Conservation (phyloP, 805 yeast genomes). For the baker's yeast (Saccharomyces cerevisiae) region DNA sequence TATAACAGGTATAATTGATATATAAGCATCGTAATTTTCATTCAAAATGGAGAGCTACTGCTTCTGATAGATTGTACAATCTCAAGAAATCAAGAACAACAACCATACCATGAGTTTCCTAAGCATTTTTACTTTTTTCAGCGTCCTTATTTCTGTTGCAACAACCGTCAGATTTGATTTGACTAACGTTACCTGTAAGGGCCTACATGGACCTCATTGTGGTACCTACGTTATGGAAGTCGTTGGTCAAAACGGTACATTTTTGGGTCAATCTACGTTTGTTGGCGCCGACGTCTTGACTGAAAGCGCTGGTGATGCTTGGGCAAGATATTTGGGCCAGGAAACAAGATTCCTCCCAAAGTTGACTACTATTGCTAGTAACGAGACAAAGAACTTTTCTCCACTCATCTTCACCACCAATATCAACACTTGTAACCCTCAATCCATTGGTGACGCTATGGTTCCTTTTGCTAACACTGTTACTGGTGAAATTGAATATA, state of each 20-base stretch:
- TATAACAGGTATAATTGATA: no score
- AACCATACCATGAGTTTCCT: background rate
- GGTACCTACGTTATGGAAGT: slow-evolving; percentile 11
- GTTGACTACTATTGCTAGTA: slow-evolving; percentile 10
- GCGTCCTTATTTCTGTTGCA: slow-evolving; percentile 4
- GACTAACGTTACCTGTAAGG: slow-evolving; percentile 8
- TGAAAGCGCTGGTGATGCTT: slow-evolving; percentile 6
- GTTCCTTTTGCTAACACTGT: slow-evolving; percentile 9
- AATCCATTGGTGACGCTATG: slow-evolving; percentile 7
- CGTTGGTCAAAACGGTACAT: slow-evolving; percentile 7
- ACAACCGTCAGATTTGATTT: slow-evolving; percentile 9
- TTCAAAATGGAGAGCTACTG: no score
- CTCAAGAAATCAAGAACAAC: background rate
- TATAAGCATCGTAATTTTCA: background rate
- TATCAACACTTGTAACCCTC: slow-evolving; percentile 10
- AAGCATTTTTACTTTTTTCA: background rate
- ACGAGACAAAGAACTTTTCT: slow-evolving; percentile 10
- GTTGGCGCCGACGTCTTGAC: slow-evolving; percentile 12
- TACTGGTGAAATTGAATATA: slow-evolving; percentile 10
- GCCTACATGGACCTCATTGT: slow-evolving; percentile 11
- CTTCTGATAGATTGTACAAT: background rate
- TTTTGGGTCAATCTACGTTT: slow-evolving; percentile 1
- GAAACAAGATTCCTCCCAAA: slow-evolving; percentile 8
- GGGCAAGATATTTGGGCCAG: slow-evolving; percentile 10
- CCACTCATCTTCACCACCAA: slow-evolving; percentile 11